These are phyloP conservation scores for Ilex aquifolium DNA, from an alignment of 257 asterid genomes.

Conservation along the genomic window DNA sequence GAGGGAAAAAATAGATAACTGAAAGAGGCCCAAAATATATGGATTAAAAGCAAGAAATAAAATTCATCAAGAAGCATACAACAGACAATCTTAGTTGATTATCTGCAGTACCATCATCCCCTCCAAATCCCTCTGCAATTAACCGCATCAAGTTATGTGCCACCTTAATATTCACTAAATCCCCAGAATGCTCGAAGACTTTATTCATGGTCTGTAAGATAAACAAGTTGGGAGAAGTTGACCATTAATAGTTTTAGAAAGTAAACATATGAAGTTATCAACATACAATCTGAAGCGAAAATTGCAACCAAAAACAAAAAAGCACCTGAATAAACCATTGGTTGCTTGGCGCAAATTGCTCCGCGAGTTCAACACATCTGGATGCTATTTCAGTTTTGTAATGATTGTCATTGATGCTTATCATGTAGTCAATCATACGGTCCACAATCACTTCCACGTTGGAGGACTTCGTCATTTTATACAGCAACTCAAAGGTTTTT, in stretches of 20 bases:
- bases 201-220: conserved; percentile 86
- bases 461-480: conserved; percentile 96
- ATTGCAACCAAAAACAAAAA: conserved; percentile 11
- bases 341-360: conserved; percentile 98
- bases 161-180: conserved; percentile 80
- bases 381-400: conserved; percentile 99
- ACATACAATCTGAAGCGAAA: conserved; percentile 6
- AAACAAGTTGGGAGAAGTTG: conserved; percentile 16
- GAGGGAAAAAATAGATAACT: not conserved
- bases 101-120: conserved; percentile 79
- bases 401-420: conserved; percentile 80
- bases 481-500: conserved; percentile 91
- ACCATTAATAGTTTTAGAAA: conserved; percentile 9
- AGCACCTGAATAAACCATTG: conserved; percentile 94
- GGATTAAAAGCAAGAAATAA: conserved; percentile 9
- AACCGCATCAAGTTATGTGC: conserved; percentile 95
- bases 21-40: not conserved
- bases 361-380: conserved; percentile 97
- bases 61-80: conserved; percentile 47
- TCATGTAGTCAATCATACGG: conserved; percentile 96
- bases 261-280: conserved; percentile 11
- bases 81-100: conserved; percentile 95
- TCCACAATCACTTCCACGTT: conserved; percentile 97
- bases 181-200: conserved; percentile 99
- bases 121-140: conserved; percentile 98